Percentiles rank a stretch among this genome's conserved stretches.
These are phyloP conservation scores for Aphanomyces astaci DNA, from an alignment of 352 stramenopile genomes.

Conservation along the genomic window DNA sequence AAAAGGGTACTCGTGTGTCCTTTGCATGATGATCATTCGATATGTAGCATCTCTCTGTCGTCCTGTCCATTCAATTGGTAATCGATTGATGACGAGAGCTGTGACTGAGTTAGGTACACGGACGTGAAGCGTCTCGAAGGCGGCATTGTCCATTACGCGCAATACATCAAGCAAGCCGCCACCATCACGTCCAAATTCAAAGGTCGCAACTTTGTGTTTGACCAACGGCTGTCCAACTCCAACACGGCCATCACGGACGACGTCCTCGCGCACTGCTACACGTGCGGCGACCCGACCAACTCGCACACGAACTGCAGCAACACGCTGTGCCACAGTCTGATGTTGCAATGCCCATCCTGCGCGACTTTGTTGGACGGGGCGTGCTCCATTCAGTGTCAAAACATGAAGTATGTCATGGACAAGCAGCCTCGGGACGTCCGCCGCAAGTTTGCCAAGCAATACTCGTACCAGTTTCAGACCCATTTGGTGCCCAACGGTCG, in stretches of 20 bases:
- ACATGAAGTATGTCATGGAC: conserved; percentile 48
- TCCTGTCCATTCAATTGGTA: no score
- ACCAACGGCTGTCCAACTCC: conserved; percentile 36
- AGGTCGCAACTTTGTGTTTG: conserved; percentile 72
- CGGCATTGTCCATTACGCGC: conserved; percentile 55
- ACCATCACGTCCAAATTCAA: conserved; percentile 40
- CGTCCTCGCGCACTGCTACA: conserved; percentile 53
- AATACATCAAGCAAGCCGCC: conserved; percentile 39
- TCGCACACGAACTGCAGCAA: conserved; percentile 48
- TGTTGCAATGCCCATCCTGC: conserved; percentile 47
- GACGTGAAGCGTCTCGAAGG: conserved; percentile 50
- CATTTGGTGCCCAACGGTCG: conserved; percentile 20
- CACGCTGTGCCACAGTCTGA: conserved; percentile 43
- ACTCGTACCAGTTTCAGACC: conserved; percentile 43
- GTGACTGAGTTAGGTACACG: conserved; percentile 25
- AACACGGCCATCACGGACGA: conserved; percentile 39
- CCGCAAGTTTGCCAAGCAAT: conserved; percentile 46
- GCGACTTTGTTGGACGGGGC: conserved; percentile 25
- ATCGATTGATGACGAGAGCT: no score
- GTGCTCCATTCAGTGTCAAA: conserved; percentile 39
- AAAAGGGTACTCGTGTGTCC: conserved; percentile 30
- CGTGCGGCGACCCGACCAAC: conserved; percentile 48
- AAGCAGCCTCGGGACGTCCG: conserved; percentile 41
- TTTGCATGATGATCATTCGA: no score
- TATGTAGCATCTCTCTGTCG: no score